Base-by-base conservation (phyloP, 495 filamentous ascomycete genomes). In the Podospora comata region DNA sequence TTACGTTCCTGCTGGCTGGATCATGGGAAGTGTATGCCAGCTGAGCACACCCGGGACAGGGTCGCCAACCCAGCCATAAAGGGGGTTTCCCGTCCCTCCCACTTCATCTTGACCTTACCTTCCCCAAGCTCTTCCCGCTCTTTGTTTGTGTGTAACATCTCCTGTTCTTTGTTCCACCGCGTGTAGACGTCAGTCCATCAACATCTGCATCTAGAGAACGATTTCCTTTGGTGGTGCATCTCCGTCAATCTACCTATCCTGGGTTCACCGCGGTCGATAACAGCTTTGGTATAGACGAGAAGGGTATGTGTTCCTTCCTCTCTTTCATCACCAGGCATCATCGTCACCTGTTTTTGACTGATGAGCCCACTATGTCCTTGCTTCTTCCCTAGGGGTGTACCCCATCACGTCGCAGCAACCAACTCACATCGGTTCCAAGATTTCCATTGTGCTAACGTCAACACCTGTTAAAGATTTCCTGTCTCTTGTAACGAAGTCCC, bases 41-140 rank as follows among this genome's bases (percentile, higher is more conserved):
- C 39, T 48, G 39, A 48, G 39, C 39, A 48, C 39, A 48, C 39
- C 39, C 39, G 39, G 39, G 39, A 16, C 39, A 48, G 39, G 39
- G 39, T 48, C 5, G 3, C 62, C 18, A 60, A 32, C 26, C 67
- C 57, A 39, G 7, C 32, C 20, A 71, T 72, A 69, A 77, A 77
- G 62, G 62, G 60, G 66, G 58, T 39, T 68, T 70, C 66, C 67
- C 60, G 64, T 71, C 68, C 71, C 58, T 67, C 65, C 70, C 54
- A 56, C 48, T 56, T 67, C 56, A 20, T 19, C 55, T 26, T 19
- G 55, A 15, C 23, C 5, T 11, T n/a, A 20, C 55, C 55, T 58
- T n/a, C 15, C 23, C n/a, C 55, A 58, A 58, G 55, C 64, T 57
- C 48, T 71, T 69, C 57, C 63, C 63, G 65, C 60, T 64, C 60